Percentiles rank a stretch among this genome's conserved stretches.
Conservation (phyloP, 2,329 filamentous ascomycete genomes). For the Botrytis byssoidea region DNA sequence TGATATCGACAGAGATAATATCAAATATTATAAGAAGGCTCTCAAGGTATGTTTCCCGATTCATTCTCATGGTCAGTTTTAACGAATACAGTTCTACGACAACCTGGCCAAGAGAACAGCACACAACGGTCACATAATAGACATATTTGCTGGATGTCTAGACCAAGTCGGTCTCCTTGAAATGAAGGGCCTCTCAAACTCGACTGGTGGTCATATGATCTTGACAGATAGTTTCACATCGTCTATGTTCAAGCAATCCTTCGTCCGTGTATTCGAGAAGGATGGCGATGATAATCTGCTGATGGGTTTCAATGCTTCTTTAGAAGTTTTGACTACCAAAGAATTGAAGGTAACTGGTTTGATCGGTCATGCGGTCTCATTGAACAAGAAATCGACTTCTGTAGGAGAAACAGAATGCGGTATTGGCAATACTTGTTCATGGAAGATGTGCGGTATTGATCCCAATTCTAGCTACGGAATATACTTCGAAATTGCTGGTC, state of each 20-base stretch:
- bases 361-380: conserved; percentile 92
- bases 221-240: conserved; percentile 97
- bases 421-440: conserved; percentile 97
- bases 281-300: conserved; percentile 90
- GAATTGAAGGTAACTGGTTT: conserved; percentile 97
- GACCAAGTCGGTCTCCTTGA: conserved; percentile 96
- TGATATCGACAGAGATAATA: conserved; percentile 97
- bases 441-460: conserved; percentile 99
- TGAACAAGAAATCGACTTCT: conserved; percentile 97
- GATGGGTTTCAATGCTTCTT: conserved; percentile 96
- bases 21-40: conserved; percentile 99
- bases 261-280: conserved; percentile 95
- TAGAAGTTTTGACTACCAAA: conserved; percentile 96
- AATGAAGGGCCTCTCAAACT: conserved; percentile 97
- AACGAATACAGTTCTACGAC: conserved; percentile 76
- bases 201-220: conserved; percentile 96
- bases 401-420: conserved; percentile 98
- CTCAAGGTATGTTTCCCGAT: conserved; percentile 65
- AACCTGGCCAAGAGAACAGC: conserved; percentile 88
- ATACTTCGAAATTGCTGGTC: conserved; percentile 96
- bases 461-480: conserved; percentile 90
- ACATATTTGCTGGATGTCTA: conserved; percentile 95
- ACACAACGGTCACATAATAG: conserved; percentile 95
- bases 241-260: conserved; percentile 99
- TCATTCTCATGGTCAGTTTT: background rate